Evolutionary conservation across 352 stramenopile species (phyloP).

Genomic region (Globisporangium echinulatum): DNA sequence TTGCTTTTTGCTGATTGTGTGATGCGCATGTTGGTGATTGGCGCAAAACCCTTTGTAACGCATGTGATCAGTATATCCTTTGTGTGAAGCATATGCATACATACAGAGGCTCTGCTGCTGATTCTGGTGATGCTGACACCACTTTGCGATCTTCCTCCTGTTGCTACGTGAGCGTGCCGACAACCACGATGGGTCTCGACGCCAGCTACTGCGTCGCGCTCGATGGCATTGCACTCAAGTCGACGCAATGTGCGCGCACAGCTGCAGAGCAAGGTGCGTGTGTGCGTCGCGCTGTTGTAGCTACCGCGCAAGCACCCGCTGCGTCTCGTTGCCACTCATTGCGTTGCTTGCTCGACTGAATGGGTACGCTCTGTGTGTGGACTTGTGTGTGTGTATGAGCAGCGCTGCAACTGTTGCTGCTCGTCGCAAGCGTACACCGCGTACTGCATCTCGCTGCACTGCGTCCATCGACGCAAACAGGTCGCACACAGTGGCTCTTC

Average conservation of each 20-base stretch:
- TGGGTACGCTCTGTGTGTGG: background rate
- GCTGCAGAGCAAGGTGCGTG: slow-evolving; percentile 4
- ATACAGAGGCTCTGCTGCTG: too few relatives aligned
- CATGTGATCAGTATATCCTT: too few relatives aligned
- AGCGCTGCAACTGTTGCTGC: slow-evolving; percentile 32
- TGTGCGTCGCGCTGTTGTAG: background rate
- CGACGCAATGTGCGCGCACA: slow-evolving; percentile 7
- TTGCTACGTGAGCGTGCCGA: too few relatives aligned
- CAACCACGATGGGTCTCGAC: background rate
- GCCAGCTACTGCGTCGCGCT: slow-evolving; percentile 10
- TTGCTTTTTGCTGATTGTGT: too few relatives aligned
- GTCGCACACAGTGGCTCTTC: slow-evolving; percentile 11
- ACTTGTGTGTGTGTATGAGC: background rate
- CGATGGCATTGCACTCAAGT: slow-evolving; percentile 8
- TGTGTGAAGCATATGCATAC: too few relatives aligned
- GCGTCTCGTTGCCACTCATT: background rate
- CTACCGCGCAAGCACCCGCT: too few relatives aligned
- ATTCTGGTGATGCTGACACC: too few relatives aligned
- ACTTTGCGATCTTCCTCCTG: too few relatives aligned
- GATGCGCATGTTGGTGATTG: too few relatives aligned
- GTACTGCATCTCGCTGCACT: slow-evolving; percentile 22
- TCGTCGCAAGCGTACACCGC: slow-evolving; percentile 30
- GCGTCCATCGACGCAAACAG: too few relatives aligned
- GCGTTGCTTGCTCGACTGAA: background rate
- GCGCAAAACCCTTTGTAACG: too few relatives aligned